Evolutionary conservation across 495 filamentous ascomycete genomes (phyloP), one percentile per base, ranked within the genome.

Genomic region (Emericellopsis terricola): DNA sequence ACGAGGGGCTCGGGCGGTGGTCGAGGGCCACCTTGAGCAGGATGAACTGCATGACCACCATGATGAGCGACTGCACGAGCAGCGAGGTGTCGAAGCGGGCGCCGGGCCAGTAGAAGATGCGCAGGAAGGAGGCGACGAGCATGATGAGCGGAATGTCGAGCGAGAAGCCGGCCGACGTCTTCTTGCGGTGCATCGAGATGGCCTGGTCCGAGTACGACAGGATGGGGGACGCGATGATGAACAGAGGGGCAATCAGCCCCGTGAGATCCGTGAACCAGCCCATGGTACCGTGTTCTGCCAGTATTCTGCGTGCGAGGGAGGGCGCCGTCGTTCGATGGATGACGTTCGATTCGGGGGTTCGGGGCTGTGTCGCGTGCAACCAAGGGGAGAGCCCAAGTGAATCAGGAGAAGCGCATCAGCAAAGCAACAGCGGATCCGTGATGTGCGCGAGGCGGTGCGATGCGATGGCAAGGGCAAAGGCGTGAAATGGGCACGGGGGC

Each of bases 141-240:
- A 97, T 97, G 42, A 97, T 97, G 40, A 96, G 53, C 4, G 89
- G 91, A 29, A 94, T 97, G 50, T 97, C 80, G 24, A 75, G 52
- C 9, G 64, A 69, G 60, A 97, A 97, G 23, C 89, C 89, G 14
- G 78, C 80, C 29, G 84, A 93, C 19, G 74, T 81, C 48, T 76
- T 77, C 19, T 55, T 68, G 41, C 73, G 68, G 50, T 93, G 71
- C 56, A 97, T 96, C 48, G 76, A 79, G 39, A 81, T 67, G 42
- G 89, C 94, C 57, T 97, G 85, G 58, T 94, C 85, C 38, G 74
- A 68, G 56, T 94, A 94, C 40, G 79, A 86, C 14, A 85, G 76
- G 20, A 94, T 55, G 16, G 85, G 85, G 14, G 83, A 89, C 20
- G 78, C 64, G 40, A 92, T 66, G 38, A 94, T 68, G 53, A 71